These are phyloP conservation scores for Paramarasmius palmivorus DNA, from an alignment of 1,284 basidiomycete genomes.

Conservation along the genomic window DNA sequence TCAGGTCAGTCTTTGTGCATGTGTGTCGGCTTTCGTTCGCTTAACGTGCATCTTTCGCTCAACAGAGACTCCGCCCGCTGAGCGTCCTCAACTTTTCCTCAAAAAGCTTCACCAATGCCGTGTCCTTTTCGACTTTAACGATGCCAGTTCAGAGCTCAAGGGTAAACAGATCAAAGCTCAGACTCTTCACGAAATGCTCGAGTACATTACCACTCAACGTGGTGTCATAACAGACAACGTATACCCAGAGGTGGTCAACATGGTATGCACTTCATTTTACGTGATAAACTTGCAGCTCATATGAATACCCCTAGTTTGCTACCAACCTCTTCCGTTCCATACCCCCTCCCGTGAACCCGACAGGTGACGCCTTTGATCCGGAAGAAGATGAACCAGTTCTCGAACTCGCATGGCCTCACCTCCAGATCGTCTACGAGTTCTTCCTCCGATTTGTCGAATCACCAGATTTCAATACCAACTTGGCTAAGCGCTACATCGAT, in stretches of 20 bases:
- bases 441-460: conserved; percentile 99
- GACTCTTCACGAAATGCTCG: conserved; percentile 97
- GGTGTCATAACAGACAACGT: conserved; percentile 96
- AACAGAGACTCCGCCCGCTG: conserved; percentile 86
- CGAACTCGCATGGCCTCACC: conserved; percentile 98
- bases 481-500: conserved; percentile 98
- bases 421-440: conserved; percentile 99
- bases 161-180: conserved; percentile 99
- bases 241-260: conserved; percentile 99
- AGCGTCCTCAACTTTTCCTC: conserved; percentile 91
- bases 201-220: conserved; percentile 97
- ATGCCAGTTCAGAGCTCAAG: conserved; percentile 92
- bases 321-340: conserved; percentile 99
- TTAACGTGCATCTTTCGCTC: conserved; percentile 17
- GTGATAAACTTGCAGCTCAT: conserved; percentile 14
- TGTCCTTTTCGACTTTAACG: conserved; percentile 98
- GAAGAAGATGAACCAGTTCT: conserved; percentile 99
- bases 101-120: conserved; percentile 96
- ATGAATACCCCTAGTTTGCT: conserved; percentile 67
- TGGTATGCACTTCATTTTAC: conserved; percentile 60
- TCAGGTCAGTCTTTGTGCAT: conserved; percentile 61
- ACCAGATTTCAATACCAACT: conserved; percentile 97
- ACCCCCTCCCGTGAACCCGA: conserved; percentile 98
- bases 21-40: conserved; percentile 9
- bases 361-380: conserved; percentile 97